A percentile compares a stretch with the other conserved stretches of the same genome.
Evolutionary conservation across 2,329 filamentous ascomycete species (phyloP).

Genomic region (Plenodomus lindquistii): DNA sequence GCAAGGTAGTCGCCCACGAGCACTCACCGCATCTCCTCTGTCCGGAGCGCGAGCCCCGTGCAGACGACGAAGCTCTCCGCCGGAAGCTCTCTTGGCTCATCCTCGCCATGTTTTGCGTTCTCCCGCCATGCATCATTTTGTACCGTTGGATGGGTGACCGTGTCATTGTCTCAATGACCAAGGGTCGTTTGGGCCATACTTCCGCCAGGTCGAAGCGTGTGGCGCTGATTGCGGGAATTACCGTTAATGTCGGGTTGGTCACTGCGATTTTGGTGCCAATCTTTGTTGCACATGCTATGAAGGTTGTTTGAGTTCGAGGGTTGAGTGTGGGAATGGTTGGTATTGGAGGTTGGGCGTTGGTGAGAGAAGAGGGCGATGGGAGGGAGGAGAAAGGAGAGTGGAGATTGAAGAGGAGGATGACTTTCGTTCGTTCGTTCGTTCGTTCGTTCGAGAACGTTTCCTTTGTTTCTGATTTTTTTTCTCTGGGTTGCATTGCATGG

Average conservation of each 20-base stretch:
- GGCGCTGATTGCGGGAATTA: slow-evolving; percentile 35
- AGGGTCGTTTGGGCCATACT: slow-evolving; percentile 37
- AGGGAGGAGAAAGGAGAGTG: no score
- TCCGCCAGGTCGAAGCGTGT: slow-evolving; percentile 34
- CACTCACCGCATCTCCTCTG: slow-evolving; percentile 38
- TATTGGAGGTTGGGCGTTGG: not conserved
- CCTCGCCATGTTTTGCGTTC: slow-evolving; percentile 36
- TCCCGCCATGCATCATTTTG: slow-evolving; percentile 43
- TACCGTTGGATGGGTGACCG: slow-evolving; percentile 40
- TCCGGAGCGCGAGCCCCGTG: slow-evolving; percentile 25
- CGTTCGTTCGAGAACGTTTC: not conserved
- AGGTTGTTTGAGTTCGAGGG: slow-evolving; percentile 12
- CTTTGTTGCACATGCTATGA: slow-evolving; percentile 24
- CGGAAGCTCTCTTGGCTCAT: slow-evolving; percentile 39
- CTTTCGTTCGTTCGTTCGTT: not conserved
- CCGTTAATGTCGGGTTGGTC: slow-evolving; percentile 29
- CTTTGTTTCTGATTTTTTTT: not conserved
- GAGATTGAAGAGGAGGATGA: not conserved
- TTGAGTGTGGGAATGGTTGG: not conserved
- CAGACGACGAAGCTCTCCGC: slow-evolving; percentile 31
- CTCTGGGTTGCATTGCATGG: not conserved
- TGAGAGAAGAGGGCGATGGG: no score
- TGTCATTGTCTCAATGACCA: slow-evolving; percentile 33
- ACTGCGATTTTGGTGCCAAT: slow-evolving; percentile 32
- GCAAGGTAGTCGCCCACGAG: slow-evolving; percentile 16